Conservation (phyloP, 2,329 filamentous ascomycete species). For the Mycosphaerella sp. region DNA sequence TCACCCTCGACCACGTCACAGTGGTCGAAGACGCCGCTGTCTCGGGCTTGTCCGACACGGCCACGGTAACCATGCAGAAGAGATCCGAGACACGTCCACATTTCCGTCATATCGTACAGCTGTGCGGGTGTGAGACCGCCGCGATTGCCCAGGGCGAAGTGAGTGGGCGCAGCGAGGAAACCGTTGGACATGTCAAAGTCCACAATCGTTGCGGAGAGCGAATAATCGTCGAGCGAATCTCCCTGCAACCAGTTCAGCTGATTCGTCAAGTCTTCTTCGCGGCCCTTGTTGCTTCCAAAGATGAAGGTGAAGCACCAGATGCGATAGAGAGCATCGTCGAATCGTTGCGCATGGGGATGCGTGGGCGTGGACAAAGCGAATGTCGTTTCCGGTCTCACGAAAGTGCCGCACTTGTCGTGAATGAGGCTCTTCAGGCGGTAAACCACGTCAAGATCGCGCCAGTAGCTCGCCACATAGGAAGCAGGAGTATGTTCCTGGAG, state of each 20-base stretch:
- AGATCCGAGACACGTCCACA: conserved; percentile 56
- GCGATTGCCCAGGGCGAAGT: conserved; percentile 53
- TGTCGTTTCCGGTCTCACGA: conserved; percentile 52
- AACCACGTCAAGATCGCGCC: conserved; percentile 49
- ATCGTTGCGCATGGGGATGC: conserved; percentile 41
- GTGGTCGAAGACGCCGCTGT: conserved; percentile 50
- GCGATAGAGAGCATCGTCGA: conserved; percentile 58
- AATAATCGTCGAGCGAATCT: conserved; percentile 46
- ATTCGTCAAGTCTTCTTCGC: conserved; percentile 53
- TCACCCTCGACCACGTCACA: conserved; percentile 43
- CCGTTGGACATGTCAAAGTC: conserved; percentile 48
- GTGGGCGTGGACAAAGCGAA: conserved; percentile 47
- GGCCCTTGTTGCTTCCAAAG: conserved; percentile 53
- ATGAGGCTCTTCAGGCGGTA: conserved; percentile 51
- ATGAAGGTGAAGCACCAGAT: conserved; percentile 61
- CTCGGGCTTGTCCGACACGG: conserved; percentile 48
- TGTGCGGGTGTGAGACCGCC: conserved; percentile 50
- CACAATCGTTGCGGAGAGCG: conserved; percentile 42
- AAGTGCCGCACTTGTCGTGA: conserved; percentile 49
- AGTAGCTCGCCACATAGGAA: conserved; percentile 48
- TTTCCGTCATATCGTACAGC: conserved; percentile 58
- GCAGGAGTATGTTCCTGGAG: conserved; percentile 48
- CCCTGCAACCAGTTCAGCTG: conserved; percentile 60
- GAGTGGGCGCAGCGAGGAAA: conserved; percentile 50
- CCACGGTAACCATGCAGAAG: conserved; percentile 52